Base-by-base conservation (phyloP, 2,329 filamentous ascomycete species). In the Pseudogymnoascus sp. region DNA sequence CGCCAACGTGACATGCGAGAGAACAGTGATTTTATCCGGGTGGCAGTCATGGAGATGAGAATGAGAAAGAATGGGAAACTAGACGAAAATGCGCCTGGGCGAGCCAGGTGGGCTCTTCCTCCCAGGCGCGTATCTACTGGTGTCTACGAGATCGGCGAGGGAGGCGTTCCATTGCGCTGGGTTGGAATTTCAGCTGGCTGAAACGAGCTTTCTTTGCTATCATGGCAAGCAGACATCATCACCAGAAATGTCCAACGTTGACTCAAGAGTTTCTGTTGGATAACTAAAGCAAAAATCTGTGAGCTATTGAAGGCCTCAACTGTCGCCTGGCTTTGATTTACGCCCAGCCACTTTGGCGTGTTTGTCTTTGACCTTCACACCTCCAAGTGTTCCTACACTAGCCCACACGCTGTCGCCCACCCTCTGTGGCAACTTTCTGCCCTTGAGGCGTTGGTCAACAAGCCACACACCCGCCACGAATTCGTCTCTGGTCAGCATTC, bases 391-490 rank as follows among this genome's bases (percentile, higher is more conserved):
- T 57, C 76, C 74, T 4, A 81, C 88, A 68, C 88, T 91, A 30
- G 79, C 80, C 90, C 90, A 94, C 4, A 93, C 87, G 68, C 87
- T 91, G 58, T 87, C 84, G 59, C 81, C 81, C 8, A 93, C 87
- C 68, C 81, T 83, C 12, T 81, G 76, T 0, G 90, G 90, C 18
- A 93, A 77, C 76, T 94, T 94, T 62, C 89, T 77, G 1, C 90
- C 90, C 66, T 88, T 84, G n/a, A 94, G 75, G 63, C 88, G 77
- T 77, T 92, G 89, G 71, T 94, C 90, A 36, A 94, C 82, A 57
- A 94, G 75, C 89, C 90, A 94, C 76, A 90, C 80, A 8, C 90
- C 90, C 1, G 93, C 89, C 0, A 94, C 87, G 71, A 94, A 94
- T 75, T 91, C 87, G 61, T 86, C 80, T 68, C 83, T 82, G 61